These are phyloP conservation scores for Parascedosporium putredinis DNA, from an alignment of 2,329 filamentous ascomycete genomes.

Conservation along the genomic window DNA sequence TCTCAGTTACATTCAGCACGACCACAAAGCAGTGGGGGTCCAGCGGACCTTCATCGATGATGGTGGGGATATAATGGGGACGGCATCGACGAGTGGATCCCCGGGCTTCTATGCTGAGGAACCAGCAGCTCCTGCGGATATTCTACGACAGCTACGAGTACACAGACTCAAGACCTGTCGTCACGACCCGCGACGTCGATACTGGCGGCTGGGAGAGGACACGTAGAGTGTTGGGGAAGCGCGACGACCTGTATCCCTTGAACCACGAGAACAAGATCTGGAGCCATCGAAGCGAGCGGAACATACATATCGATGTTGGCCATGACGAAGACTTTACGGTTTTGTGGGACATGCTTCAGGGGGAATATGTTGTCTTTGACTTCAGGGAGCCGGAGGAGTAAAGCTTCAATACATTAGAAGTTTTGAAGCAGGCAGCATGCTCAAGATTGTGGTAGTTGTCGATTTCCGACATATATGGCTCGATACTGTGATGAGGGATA, in stretches of 20 bases:
- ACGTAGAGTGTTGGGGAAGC: not conserved
- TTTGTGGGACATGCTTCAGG: not conserved
- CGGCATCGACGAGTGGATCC: not conserved
- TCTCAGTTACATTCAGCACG: constrained; percentile 2
- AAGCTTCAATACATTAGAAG: not conserved
- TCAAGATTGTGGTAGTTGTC: not conserved
- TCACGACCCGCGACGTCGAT: not conserved
- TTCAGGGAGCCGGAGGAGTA: not conserved
- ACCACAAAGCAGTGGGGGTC: not conserved
- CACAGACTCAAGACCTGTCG: not conserved
- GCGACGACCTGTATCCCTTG: not conserved
- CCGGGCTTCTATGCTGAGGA: not conserved
- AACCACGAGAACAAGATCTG: not conserved
- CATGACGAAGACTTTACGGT: not conserved
- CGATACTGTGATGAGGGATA: no score
- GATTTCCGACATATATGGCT: not conserved
- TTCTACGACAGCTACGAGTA: not conserved
- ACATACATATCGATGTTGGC: not conserved
- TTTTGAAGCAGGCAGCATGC: not conserved
- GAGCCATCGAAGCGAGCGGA: not conserved
- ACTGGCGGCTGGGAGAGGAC: not conserved
- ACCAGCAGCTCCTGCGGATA: not conserved
- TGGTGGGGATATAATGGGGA: not conserved
- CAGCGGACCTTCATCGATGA: not conserved
- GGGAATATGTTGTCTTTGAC: not conserved